Percentiles rank a stretch among this genome's conserved stretches.
phyloP scores from a whole-genome alignment of 768 basidiomycete genomes.

The Macrolepiota dolichaula region DNA sequence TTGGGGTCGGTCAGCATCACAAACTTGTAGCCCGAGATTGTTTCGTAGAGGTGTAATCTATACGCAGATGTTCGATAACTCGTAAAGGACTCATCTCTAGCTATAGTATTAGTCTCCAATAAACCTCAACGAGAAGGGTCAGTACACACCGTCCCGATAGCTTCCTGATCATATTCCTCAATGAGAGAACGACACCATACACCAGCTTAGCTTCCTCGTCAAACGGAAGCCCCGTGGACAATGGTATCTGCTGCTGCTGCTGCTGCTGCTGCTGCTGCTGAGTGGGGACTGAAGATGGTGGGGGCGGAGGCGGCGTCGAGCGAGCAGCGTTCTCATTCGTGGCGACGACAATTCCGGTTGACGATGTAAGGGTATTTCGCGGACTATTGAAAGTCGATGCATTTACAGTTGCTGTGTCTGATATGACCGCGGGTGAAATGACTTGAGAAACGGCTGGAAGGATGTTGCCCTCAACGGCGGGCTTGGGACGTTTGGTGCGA shows the following conservation, averaged over 20 bases:
- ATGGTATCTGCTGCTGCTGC: constrained; percentile 23
- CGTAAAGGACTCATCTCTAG: constrained; percentile 87
- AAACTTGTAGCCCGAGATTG: constrained; percentile 90
- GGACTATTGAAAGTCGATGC: constrained; percentile 50
- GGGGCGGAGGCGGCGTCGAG: constrained; percentile 33
- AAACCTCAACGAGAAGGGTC: not conserved
- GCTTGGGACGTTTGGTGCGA: constrained; percentile 68
- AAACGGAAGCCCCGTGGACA: constrained; percentile 71
- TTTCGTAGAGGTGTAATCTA: constrained; percentile 91
- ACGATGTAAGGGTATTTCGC: constrained; percentile 62
- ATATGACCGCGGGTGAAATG: constrained; percentile 32
- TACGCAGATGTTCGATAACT: constrained; percentile 90
- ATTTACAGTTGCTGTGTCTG: constrained; percentile 28
- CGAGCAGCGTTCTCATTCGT: constrained; percentile 37
- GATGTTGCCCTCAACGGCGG: constrained; percentile 69
- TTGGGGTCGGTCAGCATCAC: constrained; percentile 88
- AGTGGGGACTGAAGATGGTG: constrained; percentile 30
- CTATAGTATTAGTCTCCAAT: not conserved
- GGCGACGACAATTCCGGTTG: constrained; percentile 69
- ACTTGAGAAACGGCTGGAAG: constrained; percentile 79
- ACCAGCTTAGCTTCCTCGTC: constrained; percentile 98
- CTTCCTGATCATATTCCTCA: constrained; percentile 95
- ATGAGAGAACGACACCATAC: constrained; percentile 89
- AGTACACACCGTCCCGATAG: constrained; percentile 71
- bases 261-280: constrained; percentile 33